phyloP scores from a whole-genome alignment of 2,329 filamentous ascomycete genomes.

The Aspergillus glaucus region DNA sequence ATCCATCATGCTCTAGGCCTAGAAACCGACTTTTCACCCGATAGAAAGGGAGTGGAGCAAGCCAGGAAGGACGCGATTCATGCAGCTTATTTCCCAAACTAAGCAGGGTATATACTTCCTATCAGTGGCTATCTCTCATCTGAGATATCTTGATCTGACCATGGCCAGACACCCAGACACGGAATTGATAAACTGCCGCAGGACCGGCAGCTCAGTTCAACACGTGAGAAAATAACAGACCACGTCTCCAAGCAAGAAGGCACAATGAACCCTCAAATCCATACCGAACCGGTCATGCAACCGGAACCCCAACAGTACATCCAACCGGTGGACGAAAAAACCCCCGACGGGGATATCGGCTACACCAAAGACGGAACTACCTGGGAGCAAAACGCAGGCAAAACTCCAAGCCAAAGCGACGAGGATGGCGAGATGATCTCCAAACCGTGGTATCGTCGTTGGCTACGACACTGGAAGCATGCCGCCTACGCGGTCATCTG shows the following conservation, averaged over 20 bases:
- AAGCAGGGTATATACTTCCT: no score
- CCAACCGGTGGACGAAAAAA: constrained; percentile 28
- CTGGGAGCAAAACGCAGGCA: constrained; percentile 31
- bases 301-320: constrained; percentile 34
- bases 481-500: constrained; percentile 44
- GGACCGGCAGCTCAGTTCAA: no score
- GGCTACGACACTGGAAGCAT: constrained; percentile 23
- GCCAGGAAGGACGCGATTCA: no score
- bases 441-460: constrained; percentile 12
- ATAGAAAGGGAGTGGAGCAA: no score
- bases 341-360: constrained; percentile 39
- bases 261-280: no score
- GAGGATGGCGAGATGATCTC: neutral
- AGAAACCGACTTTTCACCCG: no score
- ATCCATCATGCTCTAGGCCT: no score
- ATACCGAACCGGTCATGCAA: constrained; percentile 14
- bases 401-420: constrained; percentile 33
- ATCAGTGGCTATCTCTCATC: no score
- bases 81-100: no score
- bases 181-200: no score
- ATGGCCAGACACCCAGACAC: no score
- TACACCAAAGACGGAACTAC: constrained; percentile 42
- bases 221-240: neutral
- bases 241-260: neutral
- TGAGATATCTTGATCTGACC: no score